Conservation (phyloP, 805 yeast genomes). For the Candida takata region DNA sequence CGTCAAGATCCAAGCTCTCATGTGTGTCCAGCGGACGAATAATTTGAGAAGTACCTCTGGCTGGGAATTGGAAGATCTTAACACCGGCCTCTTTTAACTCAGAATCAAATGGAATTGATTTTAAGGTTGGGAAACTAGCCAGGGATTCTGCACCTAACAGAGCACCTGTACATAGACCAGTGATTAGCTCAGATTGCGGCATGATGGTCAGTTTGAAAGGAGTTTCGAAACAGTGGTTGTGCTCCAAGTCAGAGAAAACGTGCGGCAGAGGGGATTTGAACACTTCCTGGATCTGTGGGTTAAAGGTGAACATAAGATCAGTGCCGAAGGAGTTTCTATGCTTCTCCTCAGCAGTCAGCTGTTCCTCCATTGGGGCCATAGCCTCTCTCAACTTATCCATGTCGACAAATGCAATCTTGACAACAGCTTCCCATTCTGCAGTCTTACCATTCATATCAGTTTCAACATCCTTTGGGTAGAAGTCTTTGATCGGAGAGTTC, state of each 20-base stretch:
- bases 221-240: slow-evolving; percentile 69
- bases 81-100: slow-evolving; percentile 57
- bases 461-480: slow-evolving; percentile 83
- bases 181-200: slow-evolving; percentile 30
- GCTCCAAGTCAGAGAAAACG: slow-evolving; percentile 69
- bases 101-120: slow-evolving; percentile 54
- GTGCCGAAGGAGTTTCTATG: slow-evolving; percentile 68
- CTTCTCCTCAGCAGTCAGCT: slow-evolving; percentile 63
- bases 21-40: slow-evolving; percentile 51
- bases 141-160: slow-evolving; percentile 59
- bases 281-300: slow-evolving; percentile 63
- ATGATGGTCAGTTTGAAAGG: slow-evolving; percentile 46
- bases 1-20: slow-evolving; percentile 49
- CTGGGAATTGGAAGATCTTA: slow-evolving; percentile 75
- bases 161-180: slow-evolving; percentile 63
- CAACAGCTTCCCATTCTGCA: slow-evolving; percentile 97
- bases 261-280: slow-evolving; percentile 75
- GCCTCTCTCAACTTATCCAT: slow-evolving; percentile 67
- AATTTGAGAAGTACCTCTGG: slow-evolving; percentile 76
- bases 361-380: slow-evolving; percentile 56
- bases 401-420: slow-evolving; percentile 86
- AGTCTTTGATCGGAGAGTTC: slow-evolving; percentile 79
- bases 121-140: slow-evolving; percentile 88
- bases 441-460: slow-evolving; percentile 92
- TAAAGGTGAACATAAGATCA: slow-evolving; percentile 61